These are phyloP conservation scores for Schwanniomyces sp. DNA, from an alignment of 805 yeast genomes.

Conservation along the genomic window DNA sequence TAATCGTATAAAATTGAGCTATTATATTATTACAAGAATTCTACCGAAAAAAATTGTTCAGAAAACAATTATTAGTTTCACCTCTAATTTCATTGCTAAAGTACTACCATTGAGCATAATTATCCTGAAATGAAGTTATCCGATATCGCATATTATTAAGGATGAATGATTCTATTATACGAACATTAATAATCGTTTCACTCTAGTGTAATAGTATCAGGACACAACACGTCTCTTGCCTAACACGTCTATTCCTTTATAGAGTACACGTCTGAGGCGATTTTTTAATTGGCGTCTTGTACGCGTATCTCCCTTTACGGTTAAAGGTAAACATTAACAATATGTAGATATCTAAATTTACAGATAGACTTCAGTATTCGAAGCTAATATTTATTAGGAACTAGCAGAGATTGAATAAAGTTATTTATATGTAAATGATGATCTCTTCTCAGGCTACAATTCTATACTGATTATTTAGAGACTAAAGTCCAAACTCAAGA, in stretches of 20 bases:
- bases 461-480: neutral
- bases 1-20: constrained; percentile 22
- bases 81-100: too few species aligned
- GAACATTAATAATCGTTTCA: neutral
- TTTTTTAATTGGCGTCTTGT: neutral
- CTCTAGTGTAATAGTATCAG: neutral
- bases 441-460: neutral
- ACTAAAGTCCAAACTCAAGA: neutral
- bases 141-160: neutral
- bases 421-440: neutral
- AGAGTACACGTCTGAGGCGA: neutral
- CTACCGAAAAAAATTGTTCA: too few species aligned
- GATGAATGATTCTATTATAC: neutral
- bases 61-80: too few species aligned
- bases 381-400: neutral
- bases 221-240: neutral
- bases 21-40: too few species aligned
- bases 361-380: neutral
- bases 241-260: neutral
- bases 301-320: constrained; percentile 4
- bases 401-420: neutral
- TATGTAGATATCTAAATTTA: neutral
- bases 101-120: too few species aligned
- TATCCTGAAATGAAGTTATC: neutral
- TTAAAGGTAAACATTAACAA: constrained; percentile 2